Conservation (phyloP, 2,329 filamentous ascomycete genomes). For the Colletotrichum salicis region DNA sequence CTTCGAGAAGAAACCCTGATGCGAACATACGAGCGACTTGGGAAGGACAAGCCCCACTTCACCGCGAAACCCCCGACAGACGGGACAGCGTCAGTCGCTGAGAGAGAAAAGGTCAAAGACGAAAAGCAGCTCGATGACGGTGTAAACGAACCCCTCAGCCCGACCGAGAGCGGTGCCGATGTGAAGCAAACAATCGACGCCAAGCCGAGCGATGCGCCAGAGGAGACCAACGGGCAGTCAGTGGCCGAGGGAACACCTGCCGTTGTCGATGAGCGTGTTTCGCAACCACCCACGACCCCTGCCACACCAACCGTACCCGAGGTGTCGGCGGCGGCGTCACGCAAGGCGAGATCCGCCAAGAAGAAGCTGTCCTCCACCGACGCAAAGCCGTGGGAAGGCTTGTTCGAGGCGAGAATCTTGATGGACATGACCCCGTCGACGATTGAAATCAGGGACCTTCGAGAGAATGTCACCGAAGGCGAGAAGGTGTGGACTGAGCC, state of each 20-base stretch:
- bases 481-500: conserved; percentile 65
- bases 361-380: conserved; percentile 47
- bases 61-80: conserved; percentile 42
- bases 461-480: conserved; percentile 58
- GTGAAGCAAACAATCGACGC: conserved; percentile 65
- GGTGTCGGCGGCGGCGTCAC: conserved; percentile 17
- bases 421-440: conserved; percentile 58
- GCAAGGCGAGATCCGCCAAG: conserved; percentile 40
- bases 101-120: conserved; percentile 49
- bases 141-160: conserved; percentile 55
- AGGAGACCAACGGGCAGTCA: conserved; percentile 52
- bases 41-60: conserved; percentile 61
- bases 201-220: conserved; percentile 56
- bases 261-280: conserved; percentile 37
- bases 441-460: conserved; percentile 64
- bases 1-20: conserved; percentile 65
- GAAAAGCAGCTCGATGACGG: conserved; percentile 31
- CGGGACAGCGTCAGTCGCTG: conserved; percentile 34
- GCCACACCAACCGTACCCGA: conserved; percentile 24
- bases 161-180: conserved; percentile 61
- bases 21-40: conserved; percentile 61
- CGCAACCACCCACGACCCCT: conserved; percentile 38
- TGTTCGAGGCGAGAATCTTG: conserved; percentile 62
- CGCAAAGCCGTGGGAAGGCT: conserved; percentile 61
- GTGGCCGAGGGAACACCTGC: conserved; percentile 36